Conservation (phyloP, 768 basidiomycete species). For the Sarcodon aspratus region DNA sequence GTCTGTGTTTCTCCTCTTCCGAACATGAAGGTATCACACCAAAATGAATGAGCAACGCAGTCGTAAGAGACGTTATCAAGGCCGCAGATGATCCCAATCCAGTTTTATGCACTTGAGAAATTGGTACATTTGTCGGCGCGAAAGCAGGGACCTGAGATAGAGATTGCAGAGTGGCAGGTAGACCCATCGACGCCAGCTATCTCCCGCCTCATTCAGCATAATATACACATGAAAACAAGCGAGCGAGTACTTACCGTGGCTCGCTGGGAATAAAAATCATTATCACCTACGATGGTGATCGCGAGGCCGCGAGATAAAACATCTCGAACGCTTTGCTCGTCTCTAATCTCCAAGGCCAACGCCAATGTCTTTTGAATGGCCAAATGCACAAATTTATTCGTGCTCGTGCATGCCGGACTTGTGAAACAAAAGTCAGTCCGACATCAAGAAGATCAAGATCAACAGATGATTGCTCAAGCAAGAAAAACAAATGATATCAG, state of each 20-base stretch:
- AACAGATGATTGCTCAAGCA: neutral
- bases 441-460: neutral
- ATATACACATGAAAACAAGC: no score
- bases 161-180: constrained; percentile 54
- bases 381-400: constrained; percentile 89
- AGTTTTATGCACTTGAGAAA: constrained; percentile 91
- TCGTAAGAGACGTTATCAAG: constrained; percentile 89
- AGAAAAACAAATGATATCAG: neutral
- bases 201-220: no score
- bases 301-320: constrained; percentile 45
- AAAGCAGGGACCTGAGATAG: constrained; percentile 70
- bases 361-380: constrained; percentile 71
- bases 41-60: constrained; percentile 73
- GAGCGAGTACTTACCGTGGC: constrained; percentile 50
- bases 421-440: constrained; percentile 1
- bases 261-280: constrained; percentile 96
- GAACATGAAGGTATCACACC: constrained; percentile 41
- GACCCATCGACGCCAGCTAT: constrained; percentile 51
- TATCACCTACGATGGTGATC: constrained; percentile 82
- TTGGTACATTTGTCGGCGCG: constrained; percentile 48
- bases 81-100: constrained; percentile 96
- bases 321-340: constrained; percentile 27
- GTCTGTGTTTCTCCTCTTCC: constrained; percentile 25
- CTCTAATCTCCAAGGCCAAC: constrained; percentile 52
- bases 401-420: constrained; percentile 21